Evolutionary conservation across 1,284 basidiomycete species (phyloP), one percentile per base, ranked within the genome.

Genomic region (Ceratobasidium papillatum): DNA sequence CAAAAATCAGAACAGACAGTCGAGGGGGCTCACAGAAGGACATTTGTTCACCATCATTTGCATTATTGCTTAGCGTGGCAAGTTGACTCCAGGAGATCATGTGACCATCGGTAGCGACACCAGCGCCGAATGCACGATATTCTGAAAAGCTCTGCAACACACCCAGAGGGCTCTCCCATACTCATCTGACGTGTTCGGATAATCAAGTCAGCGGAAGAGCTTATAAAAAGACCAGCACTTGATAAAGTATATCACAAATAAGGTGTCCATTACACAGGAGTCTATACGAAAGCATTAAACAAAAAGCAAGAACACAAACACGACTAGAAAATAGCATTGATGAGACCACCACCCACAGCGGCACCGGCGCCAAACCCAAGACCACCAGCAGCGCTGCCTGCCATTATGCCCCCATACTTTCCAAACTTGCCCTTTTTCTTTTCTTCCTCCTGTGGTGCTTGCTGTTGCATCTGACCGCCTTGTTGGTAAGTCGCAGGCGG

Each of bases 311-410:
- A n/a, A 51, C 34, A 58, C 8, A n/a, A 41, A 59, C 43, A 62
- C 17, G 32, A 19, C 78, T 78, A 88, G 75, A 88, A 87, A 34
- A 87, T 85, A 0, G 86, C 82, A 30, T 78, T 77, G 43, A 83
- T 77, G 43, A 80, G 38, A 19, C 80, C 81, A 66, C 86, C 78
- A 30, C 87, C 87, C 73, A 87, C 81, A 54, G 86, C 86, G 74
- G 85, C 81, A 87, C 89, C 89, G 68, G 89, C 90, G 77, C 91
- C 90, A 77, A 92, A 91, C 9, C 91, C 91, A 68, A 89, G 86
- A 80, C 91, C 91, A 56, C 90, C 90, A 2, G 86, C 91, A 51
- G 91, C 90, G 59, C 89, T 87, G 61, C 87, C 85, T 3, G 89
- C 90, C 84, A 76, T 76, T 27, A 62, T 88, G 77, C 85, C 85